phyloP scores from a whole-genome alignment of 1,284 basidiomycete species.

The Takashimella tepidaria region DNA sequence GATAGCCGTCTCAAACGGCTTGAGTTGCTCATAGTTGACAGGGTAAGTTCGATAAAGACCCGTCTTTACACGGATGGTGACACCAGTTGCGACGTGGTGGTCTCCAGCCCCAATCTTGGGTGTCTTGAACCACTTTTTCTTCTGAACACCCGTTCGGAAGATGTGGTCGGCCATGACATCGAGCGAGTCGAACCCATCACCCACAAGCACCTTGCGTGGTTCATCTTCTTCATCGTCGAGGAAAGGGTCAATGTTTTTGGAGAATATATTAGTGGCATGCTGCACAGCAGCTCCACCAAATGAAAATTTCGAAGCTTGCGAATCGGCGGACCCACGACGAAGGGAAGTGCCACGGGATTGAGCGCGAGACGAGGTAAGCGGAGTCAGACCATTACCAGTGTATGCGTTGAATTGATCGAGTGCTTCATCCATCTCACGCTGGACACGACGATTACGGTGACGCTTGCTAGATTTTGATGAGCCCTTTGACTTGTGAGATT shows the following conservation, averaged over 20 bases:
- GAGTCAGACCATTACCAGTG: slow-evolving; percentile 27
- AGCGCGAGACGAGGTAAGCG: slow-evolving; percentile 3
- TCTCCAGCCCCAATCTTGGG: slow-evolving; percentile 23
- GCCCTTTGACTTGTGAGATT: neutral
- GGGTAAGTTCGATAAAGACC: slow-evolving; percentile 37
- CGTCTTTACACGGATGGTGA: slow-evolving; percentile 34
- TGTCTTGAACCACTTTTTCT: slow-evolving; percentile 38
- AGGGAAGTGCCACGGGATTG: neutral
- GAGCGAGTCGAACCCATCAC: slow-evolving; percentile 37
- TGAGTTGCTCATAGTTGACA: slow-evolving; percentile 27
- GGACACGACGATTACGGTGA: slow-evolving; percentile 15
- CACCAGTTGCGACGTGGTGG: slow-evolving; percentile 29
- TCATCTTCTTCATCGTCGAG: slow-evolving; percentile 8
- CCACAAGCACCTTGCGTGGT: slow-evolving; percentile 23
- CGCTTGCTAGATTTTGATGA: neutral
- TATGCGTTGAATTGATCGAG: slow-evolving; percentile 32
- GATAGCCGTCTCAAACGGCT: slow-evolving; percentile 33
- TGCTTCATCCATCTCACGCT: slow-evolving; percentile 24
- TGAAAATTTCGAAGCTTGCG: neutral
- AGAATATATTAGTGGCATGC: neutral
- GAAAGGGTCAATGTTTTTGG: neutral
- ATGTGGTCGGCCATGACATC: slow-evolving; percentile 43
- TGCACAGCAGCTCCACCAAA: neutral
- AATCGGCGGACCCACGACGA: neutral
- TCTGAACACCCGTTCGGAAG: slow-evolving; percentile 33